phyloP scores from a whole-genome alignment of 2,329 filamentous ascomycete genomes.

The Cordyceps fumosorosea region DNA sequence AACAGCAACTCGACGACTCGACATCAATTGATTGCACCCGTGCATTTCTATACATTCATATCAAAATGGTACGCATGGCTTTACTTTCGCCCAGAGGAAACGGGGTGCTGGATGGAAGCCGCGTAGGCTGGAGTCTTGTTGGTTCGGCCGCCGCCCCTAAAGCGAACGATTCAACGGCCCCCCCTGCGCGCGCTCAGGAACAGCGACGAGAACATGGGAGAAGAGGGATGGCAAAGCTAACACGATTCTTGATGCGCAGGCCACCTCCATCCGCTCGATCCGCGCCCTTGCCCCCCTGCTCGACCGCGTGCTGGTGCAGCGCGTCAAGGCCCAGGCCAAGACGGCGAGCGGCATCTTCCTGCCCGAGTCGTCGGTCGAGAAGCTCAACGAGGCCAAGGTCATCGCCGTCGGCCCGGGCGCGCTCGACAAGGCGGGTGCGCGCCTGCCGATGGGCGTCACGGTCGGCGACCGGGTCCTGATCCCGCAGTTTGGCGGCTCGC shows the following conservation, averaged over 20 bases:
- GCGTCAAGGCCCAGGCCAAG: conserved; percentile 94
- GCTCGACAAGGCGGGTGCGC: conserved; percentile 82
- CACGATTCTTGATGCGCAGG: conserved; percentile 29
- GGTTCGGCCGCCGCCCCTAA: not conserved
- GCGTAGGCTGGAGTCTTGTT: not conserved
- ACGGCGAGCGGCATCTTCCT: conserved; percentile 97
- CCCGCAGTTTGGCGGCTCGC: conserved; percentile 90
- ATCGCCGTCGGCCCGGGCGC: conserved; percentile 88
- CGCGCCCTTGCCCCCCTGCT: conserved; percentile 90
- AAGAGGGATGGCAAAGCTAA: not conserved
- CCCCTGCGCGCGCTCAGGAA: not conserved
- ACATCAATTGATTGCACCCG: not conserved
- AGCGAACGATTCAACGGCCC: not conserved
- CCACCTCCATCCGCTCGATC: conserved; percentile 84
- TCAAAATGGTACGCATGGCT: conserved; percentile 17
- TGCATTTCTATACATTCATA: not conserved
- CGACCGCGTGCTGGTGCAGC: conserved; percentile 97
- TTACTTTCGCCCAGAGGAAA: not conserved
- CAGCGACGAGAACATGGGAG: not conserved
- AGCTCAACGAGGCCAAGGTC: conserved; percentile 96
- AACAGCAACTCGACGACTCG: conserved; percentile 14
- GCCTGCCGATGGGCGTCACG: conserved; percentile 74
- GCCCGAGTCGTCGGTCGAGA: conserved; percentile 93
- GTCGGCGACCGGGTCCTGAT: conserved; percentile 91
- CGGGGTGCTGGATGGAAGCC: not conserved